These are phyloP conservation scores for Arabidopsis suecica DNA, from an alignment of 345 rosid species.

Conservation along the genomic window DNA sequence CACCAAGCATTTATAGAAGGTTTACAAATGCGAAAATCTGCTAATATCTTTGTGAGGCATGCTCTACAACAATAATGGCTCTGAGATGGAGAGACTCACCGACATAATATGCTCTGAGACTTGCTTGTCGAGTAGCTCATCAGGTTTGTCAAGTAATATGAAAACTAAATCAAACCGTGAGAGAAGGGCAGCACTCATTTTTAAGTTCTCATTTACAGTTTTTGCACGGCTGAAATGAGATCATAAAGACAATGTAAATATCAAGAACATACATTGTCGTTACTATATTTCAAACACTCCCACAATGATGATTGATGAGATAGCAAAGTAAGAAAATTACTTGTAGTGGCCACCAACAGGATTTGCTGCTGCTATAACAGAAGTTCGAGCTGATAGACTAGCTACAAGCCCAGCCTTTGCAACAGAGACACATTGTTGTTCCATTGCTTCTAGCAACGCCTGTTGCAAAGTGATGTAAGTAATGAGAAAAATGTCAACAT, in stretches of 20 bases:
- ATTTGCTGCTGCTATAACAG: conserved; percentile 97
- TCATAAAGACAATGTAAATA: conserved; percentile 36
- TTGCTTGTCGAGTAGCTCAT: conserved; percentile 89
- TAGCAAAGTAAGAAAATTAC: conserved; percentile 53
- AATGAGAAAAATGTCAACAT: conserved; percentile 30
- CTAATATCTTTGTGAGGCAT: conserved; percentile 26
- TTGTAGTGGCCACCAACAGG: conserved; percentile 99
- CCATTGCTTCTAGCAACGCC: conserved; percentile 99
- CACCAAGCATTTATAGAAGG: too few relatives aligned
- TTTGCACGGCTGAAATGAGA: conserved; percentile 90
- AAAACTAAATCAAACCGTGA: conserved; percentile 96
- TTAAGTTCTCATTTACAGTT: conserved; percentile 97
- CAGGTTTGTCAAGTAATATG: conserved; percentile 96
- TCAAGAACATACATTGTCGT: neutral
- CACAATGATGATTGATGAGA: conserved; percentile 26
- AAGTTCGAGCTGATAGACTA: conserved; percentile 94
- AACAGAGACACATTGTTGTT: conserved; percentile 97
- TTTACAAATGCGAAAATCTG: neutral
- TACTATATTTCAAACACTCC: conserved; percentile 20
- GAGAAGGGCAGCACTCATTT: conserved; percentile 95
- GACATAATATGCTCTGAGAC: conserved; percentile 96
- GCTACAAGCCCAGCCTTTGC: conserved; percentile 99
- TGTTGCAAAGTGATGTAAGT: conserved; percentile 47
- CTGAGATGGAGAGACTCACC: conserved; percentile 60
- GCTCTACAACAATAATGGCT: conserved; percentile 14